Base-by-base conservation (phyloP, 805 yeast genomes). In the Candida quercuum region DNA sequence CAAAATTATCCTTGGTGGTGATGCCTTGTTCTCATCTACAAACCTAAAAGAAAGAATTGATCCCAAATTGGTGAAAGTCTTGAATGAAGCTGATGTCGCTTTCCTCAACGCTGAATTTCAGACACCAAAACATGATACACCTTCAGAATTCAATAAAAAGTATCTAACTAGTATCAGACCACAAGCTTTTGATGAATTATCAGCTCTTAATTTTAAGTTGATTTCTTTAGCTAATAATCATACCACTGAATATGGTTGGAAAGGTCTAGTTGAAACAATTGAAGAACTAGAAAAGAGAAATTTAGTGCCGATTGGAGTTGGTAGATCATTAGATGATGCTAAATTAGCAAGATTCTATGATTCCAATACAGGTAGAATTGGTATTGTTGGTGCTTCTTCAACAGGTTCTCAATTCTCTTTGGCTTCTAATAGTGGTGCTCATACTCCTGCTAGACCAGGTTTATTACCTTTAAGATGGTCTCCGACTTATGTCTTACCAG, bases 21-120 rank as follows among this genome's bases (percentile, higher is more conserved):
- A 54, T 41, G 52, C 52, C 27, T 42, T 54, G 21, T 51, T 52
- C 39, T 52, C 57, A 6, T 48, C 56, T 26, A 48, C 47, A 34
- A 54, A 54, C 32, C 45, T 54, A 24, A 42, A 39, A 15, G 42
- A 45, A 15, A 48, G 57, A 43, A 36, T 54, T n/a, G 57, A 54
- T 21, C 49, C 54, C 4, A 46, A 49, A 30, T 43, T 54, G 20
- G 47, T 51, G 24, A 44, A 44, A 15, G 46, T 45, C 22, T 45
- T 55, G 16, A 32, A 40, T n/a, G 45, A 38, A 18, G 38, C 54
- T 12, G 60, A 54, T 40, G 55, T 51, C 3, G 47, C 45, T 26
- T 51, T 52, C 39, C 52, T 45, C 16, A 54, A 54, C 40, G 56
- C 57, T 6, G 59, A 54, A 42, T 53, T 54, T 42, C 52, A 54